phyloP scores from a whole-genome alignment of 331 rosid genomes.

The Erythrophleum ivorense region DNA sequence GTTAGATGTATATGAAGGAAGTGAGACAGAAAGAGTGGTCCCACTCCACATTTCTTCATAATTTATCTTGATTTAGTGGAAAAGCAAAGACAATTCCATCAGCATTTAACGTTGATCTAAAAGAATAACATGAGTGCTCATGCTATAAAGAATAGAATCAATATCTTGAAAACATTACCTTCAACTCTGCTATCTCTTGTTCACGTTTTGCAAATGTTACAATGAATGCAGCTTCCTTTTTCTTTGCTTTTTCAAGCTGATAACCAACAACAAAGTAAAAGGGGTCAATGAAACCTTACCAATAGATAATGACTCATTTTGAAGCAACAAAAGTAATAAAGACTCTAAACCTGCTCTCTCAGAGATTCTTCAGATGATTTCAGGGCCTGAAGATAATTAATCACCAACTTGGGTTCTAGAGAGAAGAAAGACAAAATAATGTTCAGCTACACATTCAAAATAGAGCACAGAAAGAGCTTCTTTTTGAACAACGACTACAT shows the following conservation, averaged over 20 bases:
- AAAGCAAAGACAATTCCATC: not conserved
- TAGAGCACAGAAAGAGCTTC: constrained; percentile 23
- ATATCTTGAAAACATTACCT: constrained; percentile 52
- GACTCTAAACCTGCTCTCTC: constrained; percentile 73
- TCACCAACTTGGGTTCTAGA: constrained; percentile 76
- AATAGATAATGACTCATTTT: constrained; percentile 25
- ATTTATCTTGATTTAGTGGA: not conserved
- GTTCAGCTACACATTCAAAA: constrained; percentile 30
- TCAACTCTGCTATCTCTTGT: constrained; percentile 96
- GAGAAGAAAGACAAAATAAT: constrained; percentile 36
- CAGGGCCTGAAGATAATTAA: constrained; percentile 79
- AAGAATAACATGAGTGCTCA: constrained; percentile 9
- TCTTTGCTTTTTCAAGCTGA: constrained; percentile 61
- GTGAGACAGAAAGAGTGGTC: constrained; percentile 16
- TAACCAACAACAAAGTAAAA: constrained; percentile 28
- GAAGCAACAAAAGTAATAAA: constrained; percentile 20
- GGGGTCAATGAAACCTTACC: constrained; percentile 18
- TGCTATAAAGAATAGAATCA: constrained; percentile 2
- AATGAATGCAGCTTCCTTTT: constrained; percentile 59
- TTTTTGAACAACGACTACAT: constrained; percentile 8
- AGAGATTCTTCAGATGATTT: constrained; percentile 83
- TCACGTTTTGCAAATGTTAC: constrained; percentile 92
- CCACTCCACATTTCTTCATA: constrained; percentile 10
- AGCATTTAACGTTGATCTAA: constrained; percentile 20
- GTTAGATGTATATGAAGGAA: constrained; percentile 22